Evolutionary conservation across 169 alveolate genomes (phyloP).

Genomic region (Eimeria necatrix): DNA sequence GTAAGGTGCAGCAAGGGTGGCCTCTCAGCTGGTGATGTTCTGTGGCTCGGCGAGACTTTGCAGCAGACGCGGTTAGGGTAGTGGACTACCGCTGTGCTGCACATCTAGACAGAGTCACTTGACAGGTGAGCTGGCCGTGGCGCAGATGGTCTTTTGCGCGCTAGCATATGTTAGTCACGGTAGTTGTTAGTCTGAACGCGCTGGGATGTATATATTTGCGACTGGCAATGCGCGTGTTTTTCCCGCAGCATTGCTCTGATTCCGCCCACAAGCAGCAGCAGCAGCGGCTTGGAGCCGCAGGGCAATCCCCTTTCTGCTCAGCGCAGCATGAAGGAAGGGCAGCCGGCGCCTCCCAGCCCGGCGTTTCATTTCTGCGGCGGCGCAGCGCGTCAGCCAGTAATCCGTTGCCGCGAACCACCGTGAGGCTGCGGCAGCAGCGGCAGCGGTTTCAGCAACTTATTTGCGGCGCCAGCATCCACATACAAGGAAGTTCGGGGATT

Average conservation of each 20-base stretch:
- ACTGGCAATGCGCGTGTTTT: background rate
- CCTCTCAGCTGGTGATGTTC: constrained; percentile 59
- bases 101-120: background rate
- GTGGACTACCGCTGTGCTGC: constrained; percentile 45
- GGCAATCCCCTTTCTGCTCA: constrained; percentile 61
- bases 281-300: constrained; percentile 75
- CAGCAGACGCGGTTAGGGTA: constrained; percentile 43
- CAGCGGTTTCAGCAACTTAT: background rate
- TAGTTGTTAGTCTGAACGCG: no score
- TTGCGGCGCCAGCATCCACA: no score
- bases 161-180: no score
- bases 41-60: constrained; percentile 33
- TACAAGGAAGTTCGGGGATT: no score
- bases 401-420: constrained; percentile 71
- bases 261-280: constrained; percentile 31
- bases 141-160: no score
- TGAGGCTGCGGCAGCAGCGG: constrained; percentile 27
- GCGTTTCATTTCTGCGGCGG: constrained; percentile 71
- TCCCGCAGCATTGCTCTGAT: constrained; percentile 6
- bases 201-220: background rate
- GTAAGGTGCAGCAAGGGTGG: background rate
- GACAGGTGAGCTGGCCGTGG: background rate
- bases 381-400: constrained; percentile 74
- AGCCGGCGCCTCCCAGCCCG: constrained; percentile 78
- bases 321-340: constrained; percentile 76